Conservation (phyloP, 2,329 filamentous ascomycete genomes). For the Raffaelea ambrosiae region DNA sequence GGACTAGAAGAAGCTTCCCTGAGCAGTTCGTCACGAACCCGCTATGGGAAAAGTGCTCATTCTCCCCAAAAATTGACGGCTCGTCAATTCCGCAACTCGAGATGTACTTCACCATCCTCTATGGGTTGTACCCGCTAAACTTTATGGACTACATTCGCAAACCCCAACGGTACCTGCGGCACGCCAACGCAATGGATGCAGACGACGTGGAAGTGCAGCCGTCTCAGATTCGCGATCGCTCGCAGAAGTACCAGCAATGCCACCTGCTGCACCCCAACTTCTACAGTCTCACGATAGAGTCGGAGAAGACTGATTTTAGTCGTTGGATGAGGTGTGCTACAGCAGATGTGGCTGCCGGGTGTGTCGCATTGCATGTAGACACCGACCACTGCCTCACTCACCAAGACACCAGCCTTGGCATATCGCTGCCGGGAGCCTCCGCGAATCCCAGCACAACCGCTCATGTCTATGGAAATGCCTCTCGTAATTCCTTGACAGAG, state of each 20-base stretch:
- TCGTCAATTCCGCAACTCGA: constrained; percentile 57
- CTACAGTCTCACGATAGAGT: constrained; percentile 68
- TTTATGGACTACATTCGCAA: constrained; percentile 83
- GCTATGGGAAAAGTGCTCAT: constrained; percentile 56
- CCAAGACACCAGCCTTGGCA: neutral
- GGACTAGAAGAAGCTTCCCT: constrained; percentile 19
- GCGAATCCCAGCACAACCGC: neutral
- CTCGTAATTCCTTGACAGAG: too few species aligned
- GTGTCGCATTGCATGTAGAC: constrained; percentile 55
- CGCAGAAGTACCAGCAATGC: constrained; percentile 62
- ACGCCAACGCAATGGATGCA: constrained; percentile 59
- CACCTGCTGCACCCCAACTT: constrained; percentile 81
- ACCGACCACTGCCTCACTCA: constrained; percentile 15
- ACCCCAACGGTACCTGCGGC: constrained; percentile 67
- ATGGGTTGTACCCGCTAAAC: constrained; percentile 76
- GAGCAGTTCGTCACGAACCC: neutral
- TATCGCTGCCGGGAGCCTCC: neutral
- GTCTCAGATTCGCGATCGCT: constrained; percentile 65
- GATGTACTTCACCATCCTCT: constrained; percentile 73
- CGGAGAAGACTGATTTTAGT: constrained; percentile 66
- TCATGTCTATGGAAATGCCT: too few species aligned
- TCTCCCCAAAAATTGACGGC: constrained; percentile 54
- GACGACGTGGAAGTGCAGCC: constrained; percentile 74
- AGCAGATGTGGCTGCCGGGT: constrained; percentile 71
- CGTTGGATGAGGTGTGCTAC: constrained; percentile 75